Base-by-base conservation (phyloP, 768 basidiomycete genomes). In the Cystofilobasidium ferigula region DNA sequence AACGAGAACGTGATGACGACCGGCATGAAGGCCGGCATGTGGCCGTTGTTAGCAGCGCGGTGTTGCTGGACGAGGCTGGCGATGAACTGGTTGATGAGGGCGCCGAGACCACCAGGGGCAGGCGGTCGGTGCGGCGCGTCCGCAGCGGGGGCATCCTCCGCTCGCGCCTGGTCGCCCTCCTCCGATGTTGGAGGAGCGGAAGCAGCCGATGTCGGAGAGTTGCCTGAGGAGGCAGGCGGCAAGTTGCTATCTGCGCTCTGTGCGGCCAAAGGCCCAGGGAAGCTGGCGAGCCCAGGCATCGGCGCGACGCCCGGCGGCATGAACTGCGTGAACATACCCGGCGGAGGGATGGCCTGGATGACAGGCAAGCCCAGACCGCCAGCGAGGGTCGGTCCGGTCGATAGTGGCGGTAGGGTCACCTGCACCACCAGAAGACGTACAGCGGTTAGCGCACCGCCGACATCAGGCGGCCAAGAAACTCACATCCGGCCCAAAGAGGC, bases 1-100 rank as follows among this genome's bases (percentile, higher is more conserved):
- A 66, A 66, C 32, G 59, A 35, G 26, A 66, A 51, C 2, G 59
- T 61, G 54, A 66, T 61, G 32, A 66, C 14, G 51, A 66, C 47
- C 3, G 63, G 57, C 20, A 24, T 36, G 9, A 40, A 43, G 2
- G 10, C n/a, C 26, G 35, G 32, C 20, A 34, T 45, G 1, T 12
- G 53, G 32, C 20, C 26, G 36, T n/a, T 57, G 20, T 59, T 51
- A 1, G 62, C 62, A 4, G 40, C 36, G n/a, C 35, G 26, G 38
- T 51, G 62, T 22, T 42, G 60, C 13, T 26, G 30, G 45, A 47
- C 60, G 26, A 63, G 36, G 16, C 56, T 35, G 24, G 51, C 53
- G 48, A 63, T 51, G 51, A 63, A 28, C 12, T 30, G 26, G 53
- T 53, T 42, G 51, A 53, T 40, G 53, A 63, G 38, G 12, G 20